Conservation (phyloP, 2,329 filamentous ascomycete genomes). For the Ustulina deusta region DNA sequence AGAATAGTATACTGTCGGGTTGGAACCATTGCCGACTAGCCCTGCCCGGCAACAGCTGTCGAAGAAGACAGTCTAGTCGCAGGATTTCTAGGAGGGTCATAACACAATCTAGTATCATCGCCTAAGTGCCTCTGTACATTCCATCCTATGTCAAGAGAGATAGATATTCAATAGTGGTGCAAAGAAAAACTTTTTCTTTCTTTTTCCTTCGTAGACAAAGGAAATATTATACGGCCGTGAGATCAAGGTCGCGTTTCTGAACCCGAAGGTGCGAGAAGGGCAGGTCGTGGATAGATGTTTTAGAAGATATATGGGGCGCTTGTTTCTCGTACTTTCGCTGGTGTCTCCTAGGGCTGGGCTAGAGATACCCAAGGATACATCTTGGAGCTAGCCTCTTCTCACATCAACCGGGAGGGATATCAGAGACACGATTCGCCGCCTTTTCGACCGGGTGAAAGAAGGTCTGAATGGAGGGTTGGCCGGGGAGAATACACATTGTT, state of each 20-base stretch:
- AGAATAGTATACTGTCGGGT: too few relatives aligned
- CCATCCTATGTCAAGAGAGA: not conserved
- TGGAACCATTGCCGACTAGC: not conserved
- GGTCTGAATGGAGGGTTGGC: not conserved
- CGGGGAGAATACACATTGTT: conserved; percentile 26
- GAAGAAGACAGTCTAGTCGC: not conserved
- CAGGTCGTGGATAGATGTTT: conserved; percentile 17
- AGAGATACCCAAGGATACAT: not conserved
- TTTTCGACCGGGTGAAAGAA: conserved; percentile 28
- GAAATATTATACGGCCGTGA: not conserved
- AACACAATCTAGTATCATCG: not conserved
- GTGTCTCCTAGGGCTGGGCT: not conserved
- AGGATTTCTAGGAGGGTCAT: not conserved
- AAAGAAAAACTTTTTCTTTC: not conserved
- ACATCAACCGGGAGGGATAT: not conserved
- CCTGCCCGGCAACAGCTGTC: not conserved
- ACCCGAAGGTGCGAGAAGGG: conserved; percentile 1
- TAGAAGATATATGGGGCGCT: not conserved
- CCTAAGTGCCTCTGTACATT: not conserved
- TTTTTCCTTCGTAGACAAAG: not conserved
- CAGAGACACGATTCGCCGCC: conserved; percentile 28
- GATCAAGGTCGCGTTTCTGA: not conserved
- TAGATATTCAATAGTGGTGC: not conserved
- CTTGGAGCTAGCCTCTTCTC: not conserved
- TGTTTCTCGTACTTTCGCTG: not conserved